Conservation (phyloP, 257 asterid species). For the Nicotiana tomentosiformis region DNA sequence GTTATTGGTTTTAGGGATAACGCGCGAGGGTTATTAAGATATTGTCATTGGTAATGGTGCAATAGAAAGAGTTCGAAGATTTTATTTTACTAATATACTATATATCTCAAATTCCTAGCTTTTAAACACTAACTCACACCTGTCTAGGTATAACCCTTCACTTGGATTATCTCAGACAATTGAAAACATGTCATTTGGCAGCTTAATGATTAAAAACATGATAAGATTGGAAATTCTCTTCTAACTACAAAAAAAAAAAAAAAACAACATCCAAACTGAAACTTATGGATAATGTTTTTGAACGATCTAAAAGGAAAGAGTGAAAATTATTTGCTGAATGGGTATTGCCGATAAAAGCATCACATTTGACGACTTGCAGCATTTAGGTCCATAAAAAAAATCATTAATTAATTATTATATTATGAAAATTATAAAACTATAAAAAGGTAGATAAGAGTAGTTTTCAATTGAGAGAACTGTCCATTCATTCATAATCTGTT, state of each 20-base stretch:
- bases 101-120: no score
- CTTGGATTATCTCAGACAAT: no score
- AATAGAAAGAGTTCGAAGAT: not conserved
- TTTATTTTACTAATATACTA: no score
- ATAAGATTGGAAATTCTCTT: no score
- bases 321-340: not conserved
- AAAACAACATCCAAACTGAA: no score
- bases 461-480: not conserved
- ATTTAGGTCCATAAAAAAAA: not conserved
- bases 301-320: not conserved
- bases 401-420: not conserved
- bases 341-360: not conserved
- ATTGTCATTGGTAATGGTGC: not conserved
- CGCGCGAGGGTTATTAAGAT: no score
- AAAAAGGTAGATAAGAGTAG: not conserved
- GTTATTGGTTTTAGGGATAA: no score
- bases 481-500: not conserved
- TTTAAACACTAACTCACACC: no score
- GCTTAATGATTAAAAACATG: no score
- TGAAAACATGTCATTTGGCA: no score
- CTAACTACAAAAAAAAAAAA: no score
- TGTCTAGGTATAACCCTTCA: no score
- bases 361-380: not conserved
- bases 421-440: not conserved
- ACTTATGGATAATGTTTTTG: not conserved